Conservation (phyloP, 257 asterid genomes). For the Henckelia pumila region DNA sequence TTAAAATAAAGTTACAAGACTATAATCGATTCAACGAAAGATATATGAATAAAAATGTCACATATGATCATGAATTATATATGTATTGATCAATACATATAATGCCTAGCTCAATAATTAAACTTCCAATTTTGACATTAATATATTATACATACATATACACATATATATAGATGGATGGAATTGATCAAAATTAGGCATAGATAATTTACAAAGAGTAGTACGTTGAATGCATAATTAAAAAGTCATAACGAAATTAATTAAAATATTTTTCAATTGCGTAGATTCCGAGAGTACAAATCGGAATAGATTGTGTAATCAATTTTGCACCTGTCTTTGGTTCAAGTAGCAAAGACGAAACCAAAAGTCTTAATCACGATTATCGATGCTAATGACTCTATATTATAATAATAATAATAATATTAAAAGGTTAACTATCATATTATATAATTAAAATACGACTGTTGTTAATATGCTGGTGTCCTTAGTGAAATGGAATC, state of each 20-base stretch:
- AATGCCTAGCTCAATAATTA: too few species aligned
- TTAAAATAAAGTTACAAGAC: too few species aligned
- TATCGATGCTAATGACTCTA: slow-evolving; percentile 4
- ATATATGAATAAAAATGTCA: too few species aligned
- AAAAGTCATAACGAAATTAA: too few species aligned
- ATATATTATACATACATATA: too few species aligned
- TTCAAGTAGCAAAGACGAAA: slow-evolving; percentile 6
- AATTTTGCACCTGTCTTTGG: neutral
- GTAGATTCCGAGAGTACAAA: neutral
- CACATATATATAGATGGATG: too few species aligned
- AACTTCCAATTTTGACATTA: too few species aligned
- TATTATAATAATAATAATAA: too few species aligned
- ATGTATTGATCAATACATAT: too few species aligned
- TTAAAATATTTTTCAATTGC: neutral
- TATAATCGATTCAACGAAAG: too few species aligned
- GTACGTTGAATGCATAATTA: neutral
- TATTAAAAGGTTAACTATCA: neutral
- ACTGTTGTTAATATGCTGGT: neutral
- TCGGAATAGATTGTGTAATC: neutral
- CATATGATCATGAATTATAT: too few species aligned
- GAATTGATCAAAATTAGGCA: too few species aligned
- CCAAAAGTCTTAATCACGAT: slow-evolving; percentile 25
- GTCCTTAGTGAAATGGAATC: neutral
- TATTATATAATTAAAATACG: neutral
- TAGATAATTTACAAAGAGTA: neutral